Percentiles rank a stretch among this genome's conserved stretches.
Evolutionary conservation across 2,329 filamentous ascomycete species (phyloP).

Genomic region (Claviceps pazoutovae): DNA sequence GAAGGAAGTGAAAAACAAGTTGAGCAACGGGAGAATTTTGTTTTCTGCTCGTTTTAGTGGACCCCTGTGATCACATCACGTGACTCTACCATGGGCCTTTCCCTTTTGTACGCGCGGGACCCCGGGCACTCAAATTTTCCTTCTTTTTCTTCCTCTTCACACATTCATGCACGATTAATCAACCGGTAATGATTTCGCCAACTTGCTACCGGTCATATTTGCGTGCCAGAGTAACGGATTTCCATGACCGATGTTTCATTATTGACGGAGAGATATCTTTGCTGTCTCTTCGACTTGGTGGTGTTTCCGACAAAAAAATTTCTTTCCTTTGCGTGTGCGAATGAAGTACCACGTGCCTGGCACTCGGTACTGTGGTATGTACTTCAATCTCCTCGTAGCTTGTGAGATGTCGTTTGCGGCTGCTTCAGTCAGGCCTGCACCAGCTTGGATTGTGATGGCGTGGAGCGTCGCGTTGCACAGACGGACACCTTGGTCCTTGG

Average conservation of each 20-base stretch:
- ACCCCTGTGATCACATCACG: constrained; percentile 11
- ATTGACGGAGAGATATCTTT: constrained; percentile 9
- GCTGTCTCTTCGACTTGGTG: constrained; percentile 14
- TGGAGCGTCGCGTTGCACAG: too few relatives aligned
- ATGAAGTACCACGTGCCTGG: neutral
- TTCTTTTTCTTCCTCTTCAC: constrained; percentile 14
- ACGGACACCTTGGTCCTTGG: too few relatives aligned
- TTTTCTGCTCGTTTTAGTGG: constrained; percentile 1
- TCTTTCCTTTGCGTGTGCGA: neutral
- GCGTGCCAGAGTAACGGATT: constrained; percentile 38
- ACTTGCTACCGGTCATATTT: constrained; percentile 48
- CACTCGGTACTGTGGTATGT: too few relatives aligned
- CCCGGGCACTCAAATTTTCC: too few relatives aligned
- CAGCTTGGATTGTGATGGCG: too few relatives aligned
- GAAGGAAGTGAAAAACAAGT: neutral
- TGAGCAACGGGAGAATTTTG: neutral
- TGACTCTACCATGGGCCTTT: constrained; percentile 6
- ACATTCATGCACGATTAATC: constrained; percentile 43
- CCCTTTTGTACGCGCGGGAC: neutral
- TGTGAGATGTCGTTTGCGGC: too few relatives aligned
- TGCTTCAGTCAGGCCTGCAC: too few relatives aligned
- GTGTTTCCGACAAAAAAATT: constrained; percentile 17
- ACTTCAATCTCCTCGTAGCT: too few relatives aligned
- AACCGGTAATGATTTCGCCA: constrained; percentile 36
- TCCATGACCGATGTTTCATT: constrained; percentile 14